Percentiles rank a stretch among this genome's conserved stretches.
These are phyloP conservation scores for Neopestalotiopsis rosae DNA, from an alignment of 2,329 filamentous ascomycete genomes.

Conservation along the genomic window DNA sequence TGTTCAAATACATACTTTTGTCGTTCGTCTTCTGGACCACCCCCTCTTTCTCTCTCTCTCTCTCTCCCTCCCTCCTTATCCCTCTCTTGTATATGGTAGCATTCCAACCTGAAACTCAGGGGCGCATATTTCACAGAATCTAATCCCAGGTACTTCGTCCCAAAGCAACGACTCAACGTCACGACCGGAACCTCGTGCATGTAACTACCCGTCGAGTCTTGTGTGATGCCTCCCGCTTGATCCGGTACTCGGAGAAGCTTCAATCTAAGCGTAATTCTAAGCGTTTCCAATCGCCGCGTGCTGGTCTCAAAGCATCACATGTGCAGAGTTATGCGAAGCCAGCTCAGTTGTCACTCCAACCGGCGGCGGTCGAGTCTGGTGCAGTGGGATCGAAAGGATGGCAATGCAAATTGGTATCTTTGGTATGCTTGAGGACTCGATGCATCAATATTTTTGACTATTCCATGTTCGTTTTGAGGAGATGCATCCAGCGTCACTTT, in stretches of 20 bases:
- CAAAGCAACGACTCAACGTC: background rate
- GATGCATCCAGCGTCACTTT: background rate
- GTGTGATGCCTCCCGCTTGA: background rate
- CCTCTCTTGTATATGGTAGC: no score
- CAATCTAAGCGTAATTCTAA: slow-evolving; percentile 2
- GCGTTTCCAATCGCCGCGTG: background rate
- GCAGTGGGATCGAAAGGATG: background rate
- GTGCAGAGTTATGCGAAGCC: background rate
- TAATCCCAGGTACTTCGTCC: background rate
- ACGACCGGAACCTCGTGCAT: background rate
- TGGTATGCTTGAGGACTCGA: no score
- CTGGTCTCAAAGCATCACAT: background rate
- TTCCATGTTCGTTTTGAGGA: background rate
- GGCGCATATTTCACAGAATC: background rate
- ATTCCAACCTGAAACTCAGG: slow-evolving; percentile 1
- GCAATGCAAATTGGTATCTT: background rate
- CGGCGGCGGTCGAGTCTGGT: background rate
- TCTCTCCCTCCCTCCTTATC: no score
- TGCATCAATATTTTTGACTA: background rate
- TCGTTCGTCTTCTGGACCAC: no score
- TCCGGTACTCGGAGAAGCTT: slow-evolving; percentile 5
- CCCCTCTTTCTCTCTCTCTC: no score
- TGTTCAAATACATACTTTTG: no score
- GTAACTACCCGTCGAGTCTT: background rate
- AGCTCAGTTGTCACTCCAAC: background rate